Conservation (phyloP, 768 basidiomycete genomes). For the Mycena venus region DNA sequence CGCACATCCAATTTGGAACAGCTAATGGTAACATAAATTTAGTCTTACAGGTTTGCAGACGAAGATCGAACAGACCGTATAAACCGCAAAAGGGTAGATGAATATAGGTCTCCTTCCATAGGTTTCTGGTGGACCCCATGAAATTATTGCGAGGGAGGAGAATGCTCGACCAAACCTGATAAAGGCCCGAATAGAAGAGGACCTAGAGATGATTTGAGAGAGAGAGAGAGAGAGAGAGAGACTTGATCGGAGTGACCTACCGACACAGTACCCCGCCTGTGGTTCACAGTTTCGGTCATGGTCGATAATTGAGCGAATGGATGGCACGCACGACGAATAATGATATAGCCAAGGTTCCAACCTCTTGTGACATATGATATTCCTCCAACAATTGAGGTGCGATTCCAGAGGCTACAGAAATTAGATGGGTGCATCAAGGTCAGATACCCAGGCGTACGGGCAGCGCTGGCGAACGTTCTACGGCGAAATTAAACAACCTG, state of each 20-base stretch:
- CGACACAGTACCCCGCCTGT: slow-evolving; percentile 72
- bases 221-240: not conserved
- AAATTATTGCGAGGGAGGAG: slow-evolving; percentile 3
- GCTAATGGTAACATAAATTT: slow-evolving; percentile 43
- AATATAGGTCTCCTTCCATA: slow-evolving; percentile 74
- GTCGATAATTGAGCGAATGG: not conserved
- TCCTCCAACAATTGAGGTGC: slow-evolving; percentile 57
- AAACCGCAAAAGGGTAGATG: slow-evolving; percentile 67
- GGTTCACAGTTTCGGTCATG: not conserved
- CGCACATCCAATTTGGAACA: slow-evolving; percentile 75
- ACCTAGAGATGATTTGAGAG: not conserved
- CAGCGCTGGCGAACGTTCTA: slow-evolving; percentile 77
- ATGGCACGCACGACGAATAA: slow-evolving; percentile 60
- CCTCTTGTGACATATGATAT: slow-evolving; percentile 64
- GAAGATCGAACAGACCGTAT: slow-evolving; percentile 54
- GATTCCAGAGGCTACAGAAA: slow-evolving; percentile 58
- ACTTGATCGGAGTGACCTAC: slow-evolving; percentile 34
- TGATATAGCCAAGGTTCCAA: slow-evolving; percentile 68
- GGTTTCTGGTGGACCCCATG: slow-evolving; percentile 61
- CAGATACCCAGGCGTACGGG: slow-evolving; percentile 48
- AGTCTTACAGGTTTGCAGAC: not conserved
- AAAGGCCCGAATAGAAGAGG: too few relatives aligned
- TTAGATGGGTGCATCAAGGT: not conserved
- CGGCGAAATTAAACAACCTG: not conserved
- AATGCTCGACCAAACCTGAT: not conserved